Base-by-base conservation (phyloP, 257 asterid genomes). In the Verbena officinalis region DNA sequence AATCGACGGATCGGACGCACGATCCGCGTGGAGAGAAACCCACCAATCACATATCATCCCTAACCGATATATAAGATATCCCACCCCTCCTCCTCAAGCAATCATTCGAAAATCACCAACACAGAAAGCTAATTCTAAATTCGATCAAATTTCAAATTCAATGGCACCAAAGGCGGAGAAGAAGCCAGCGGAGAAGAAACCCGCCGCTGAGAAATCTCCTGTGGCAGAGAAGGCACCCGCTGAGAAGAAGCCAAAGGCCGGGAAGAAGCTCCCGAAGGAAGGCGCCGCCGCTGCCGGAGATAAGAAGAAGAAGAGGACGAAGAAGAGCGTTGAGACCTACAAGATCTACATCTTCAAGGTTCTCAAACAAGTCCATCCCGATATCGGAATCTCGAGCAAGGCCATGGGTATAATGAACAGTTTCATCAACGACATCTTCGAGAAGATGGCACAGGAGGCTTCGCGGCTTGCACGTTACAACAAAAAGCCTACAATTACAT, bases 371-470 rank as follows among this genome's bases (percentile, higher is more conserved):
- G 92, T 85, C 1, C 92, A 85, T 19, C 92, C 89, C 0, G 92
- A 85, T 21, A 82, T 85, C 42, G 89, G 92, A 1, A 80, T 85
- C 66, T 85, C 92, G 4, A 85, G 89, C 86, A 85, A 85, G 68
- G 89, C 92, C 11, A 85, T 85, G 92, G 92, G 92, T 0, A 85
- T 85, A 39, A 85, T 85, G 92, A 85, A 82, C 89, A 82, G 87
- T 58, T 85, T 85, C 58, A 85, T 85, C 72, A 82, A 85, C 30
- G 89, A 85, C 21, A 85, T 85, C 7, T 85, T 85, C 31, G 89
- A 85, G 85, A 85, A 85, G 27, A 34, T 85, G 68, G 89, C 86
- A 1, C 86, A 80, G 75, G 89, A 82, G 38, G 55, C 89, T 2
- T 65, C 89, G n/a, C 51, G 80, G 7, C 83, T 85, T 0, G 89